Conservation (phyloP, 805 yeast genomes). For the Hagleromyces aurorensis region DNA sequence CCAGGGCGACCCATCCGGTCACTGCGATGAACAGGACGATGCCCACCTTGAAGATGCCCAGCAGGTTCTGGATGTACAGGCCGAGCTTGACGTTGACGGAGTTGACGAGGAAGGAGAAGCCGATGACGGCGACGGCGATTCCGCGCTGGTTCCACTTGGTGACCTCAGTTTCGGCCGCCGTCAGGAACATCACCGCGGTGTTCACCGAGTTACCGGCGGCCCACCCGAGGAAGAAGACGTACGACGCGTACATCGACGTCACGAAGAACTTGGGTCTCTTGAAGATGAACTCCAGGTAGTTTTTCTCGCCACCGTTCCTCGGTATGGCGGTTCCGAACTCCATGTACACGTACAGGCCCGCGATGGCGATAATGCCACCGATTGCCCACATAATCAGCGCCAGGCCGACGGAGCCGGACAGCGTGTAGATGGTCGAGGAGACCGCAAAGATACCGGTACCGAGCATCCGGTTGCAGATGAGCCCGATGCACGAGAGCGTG, state of each 20-base stretch:
- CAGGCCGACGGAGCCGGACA: slow-evolving; percentile 63
- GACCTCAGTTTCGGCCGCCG: slow-evolving; percentile 61
- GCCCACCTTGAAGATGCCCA: slow-evolving; percentile 69
- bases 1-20: slow-evolving; percentile 79
- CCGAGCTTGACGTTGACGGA: slow-evolving; percentile 57
- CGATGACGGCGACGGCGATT: slow-evolving; percentile 65
- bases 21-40: slow-evolving; percentile 61
- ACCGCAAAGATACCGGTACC: slow-evolving; percentile 76
- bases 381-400: slow-evolving; percentile 66
- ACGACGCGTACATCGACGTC: slow-evolving; percentile 59
- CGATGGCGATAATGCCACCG: slow-evolving; percentile 60
- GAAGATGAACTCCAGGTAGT: slow-evolving; percentile 66
- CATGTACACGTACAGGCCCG: slow-evolving; percentile 64
- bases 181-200: slow-evolving; percentile 68
- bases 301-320: slow-evolving; percentile 81
- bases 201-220: slow-evolving; percentile 79
- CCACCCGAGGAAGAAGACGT: slow-evolving; percentile 73
- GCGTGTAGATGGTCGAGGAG: slow-evolving; percentile 46
- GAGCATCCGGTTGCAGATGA: slow-evolving; percentile 59
- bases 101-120: slow-evolving; percentile 61
- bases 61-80: slow-evolving; percentile 50
- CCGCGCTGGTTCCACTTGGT: slow-evolving; percentile 74
- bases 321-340: slow-evolving; percentile 75
- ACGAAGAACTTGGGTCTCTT: slow-evolving; percentile 60
- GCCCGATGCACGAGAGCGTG: slow-evolving; percentile 51